Evolutionary conservation across 371 early-diverging fungal species (phyloP), one percentile per base, ranked within the genome.

Genomic region (Hamiltosporidium tvaerminnensis): DNA sequence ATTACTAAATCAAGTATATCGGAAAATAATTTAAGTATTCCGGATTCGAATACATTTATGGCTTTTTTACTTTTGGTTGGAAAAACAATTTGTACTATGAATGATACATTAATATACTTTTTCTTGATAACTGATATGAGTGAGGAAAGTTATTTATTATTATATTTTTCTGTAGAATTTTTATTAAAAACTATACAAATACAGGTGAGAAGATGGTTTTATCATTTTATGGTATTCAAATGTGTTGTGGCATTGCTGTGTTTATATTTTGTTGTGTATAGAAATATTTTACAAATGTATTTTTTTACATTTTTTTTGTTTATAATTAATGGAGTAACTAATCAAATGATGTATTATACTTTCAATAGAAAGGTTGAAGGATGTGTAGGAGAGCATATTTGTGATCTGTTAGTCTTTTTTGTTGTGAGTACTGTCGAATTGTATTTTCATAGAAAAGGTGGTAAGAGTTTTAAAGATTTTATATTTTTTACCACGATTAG

Each of bases 81-180:
- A 12, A 10, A 31, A 52, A 30, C 31, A n/a, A 4, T 52, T 12
- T 52, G 12, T 23, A 52, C 30, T 23, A 52, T 12, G 4, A 16
- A 12, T 23, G 52, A 52, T 0, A 30, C 7, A 4, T 52, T 52
- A 12, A n/a, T 52, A 52, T 52, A 52, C 30, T 52, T 52, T 31
- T 52, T 52, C 12, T 31, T 52, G 52, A 30, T 52, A 31, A 52
- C 16, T 52, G 30, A 52, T 7, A 52, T 52, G 31, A 16, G 7
- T 4, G 7, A 52, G 16, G 52, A 52, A 52, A 52, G 52, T 31
- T 52, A 52, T 31, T 52, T 52, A n/a, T 30, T 52, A n/a, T 0
- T 52, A 10, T 52, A 52, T 31, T 52, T 52, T 31, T 52, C 52
- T 7, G 16, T 52, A 52, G 52, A 52, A 16, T 52, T 52, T 31